Conservation (phyloP, 257 asterid species). For the Solanum chiquidenum region DNA sequence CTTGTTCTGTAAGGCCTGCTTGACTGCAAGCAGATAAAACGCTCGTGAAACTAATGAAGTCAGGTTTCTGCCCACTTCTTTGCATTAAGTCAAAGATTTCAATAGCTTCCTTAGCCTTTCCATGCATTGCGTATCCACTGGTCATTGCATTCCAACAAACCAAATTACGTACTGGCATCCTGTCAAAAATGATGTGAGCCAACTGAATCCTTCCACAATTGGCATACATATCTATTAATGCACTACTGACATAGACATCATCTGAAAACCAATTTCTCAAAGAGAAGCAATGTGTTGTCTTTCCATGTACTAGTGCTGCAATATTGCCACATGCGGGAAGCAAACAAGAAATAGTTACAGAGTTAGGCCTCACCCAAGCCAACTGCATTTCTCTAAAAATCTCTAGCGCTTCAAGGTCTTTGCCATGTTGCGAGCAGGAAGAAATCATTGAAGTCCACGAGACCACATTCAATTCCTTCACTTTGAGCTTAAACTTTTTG, state of each 20-base stretch:
- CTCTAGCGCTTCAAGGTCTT: conserved; percentile 71
- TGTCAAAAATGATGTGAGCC: conserved; percentile 51
- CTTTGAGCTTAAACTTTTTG: conserved; percentile 26
- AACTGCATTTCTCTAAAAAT: conserved; percentile 75
- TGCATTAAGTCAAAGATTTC: conserved; percentile 43
- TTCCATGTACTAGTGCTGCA: conserved; percentile 76
- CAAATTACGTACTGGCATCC: conserved; percentile 47
- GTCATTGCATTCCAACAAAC: conserved; percentile 85
- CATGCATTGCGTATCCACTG: conserved; percentile 87
- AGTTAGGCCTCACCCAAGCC: conserved; percentile 61
- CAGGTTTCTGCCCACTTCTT: conserved; percentile 58
- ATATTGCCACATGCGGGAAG: conserved; percentile 91
- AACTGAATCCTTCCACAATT: conserved; percentile 68
- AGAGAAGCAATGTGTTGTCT: conserved; percentile 75
- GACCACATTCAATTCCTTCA: conserved; percentile 64
- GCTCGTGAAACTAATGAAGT: conserved; percentile 66
- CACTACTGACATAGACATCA: conserved; percentile 69
- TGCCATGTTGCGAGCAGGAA: conserved; percentile 82
- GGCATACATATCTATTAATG: conserved; percentile 84
- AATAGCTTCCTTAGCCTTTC: conserved; percentile 59
- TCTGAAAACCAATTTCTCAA: conserved; percentile 35
- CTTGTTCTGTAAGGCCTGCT: conserved; percentile 57
- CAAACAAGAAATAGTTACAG: conserved; percentile 69
- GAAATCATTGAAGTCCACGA: conserved; percentile 91
- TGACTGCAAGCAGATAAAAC: conserved; percentile 83